These are phyloP conservation scores for Microthlaspi erraticum DNA, from an alignment of 345 rosid genomes.

Conservation along the genomic window DNA sequence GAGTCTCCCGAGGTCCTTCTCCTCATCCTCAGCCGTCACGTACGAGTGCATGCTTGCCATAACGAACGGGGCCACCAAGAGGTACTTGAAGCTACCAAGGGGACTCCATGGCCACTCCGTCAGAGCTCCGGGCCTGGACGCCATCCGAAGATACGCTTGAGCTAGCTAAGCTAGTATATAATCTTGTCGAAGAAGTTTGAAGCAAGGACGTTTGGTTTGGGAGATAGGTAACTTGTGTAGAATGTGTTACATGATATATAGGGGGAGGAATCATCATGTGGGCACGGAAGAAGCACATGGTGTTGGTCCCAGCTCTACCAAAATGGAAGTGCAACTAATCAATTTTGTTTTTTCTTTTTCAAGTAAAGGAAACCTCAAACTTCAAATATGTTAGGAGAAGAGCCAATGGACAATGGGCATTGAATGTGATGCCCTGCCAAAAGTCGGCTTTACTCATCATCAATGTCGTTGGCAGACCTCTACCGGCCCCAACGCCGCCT, in stretches of 20 bases:
- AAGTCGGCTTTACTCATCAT: constrained; percentile 15
- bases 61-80: constrained; percentile 55
- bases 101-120: constrained; percentile 74
- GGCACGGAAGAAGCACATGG: constrained; percentile 17
- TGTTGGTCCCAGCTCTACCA: neutral
- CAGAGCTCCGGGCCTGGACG: constrained; percentile 65
- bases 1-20: constrained; percentile 49
- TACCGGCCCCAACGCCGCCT: constrained; percentile 22
- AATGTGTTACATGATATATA: constrained; percentile 8
- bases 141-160: constrained; percentile 47
- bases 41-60: constrained; percentile 45
- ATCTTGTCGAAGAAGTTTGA: neutral
- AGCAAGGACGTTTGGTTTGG: neutral
- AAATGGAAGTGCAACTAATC: neutral
- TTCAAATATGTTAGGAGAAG: constrained; percentile 7
- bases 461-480: constrained; percentile 22
- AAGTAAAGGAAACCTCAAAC: constrained; percentile 21
- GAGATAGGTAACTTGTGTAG: neutral
- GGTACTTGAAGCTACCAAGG: constrained; percentile 69
- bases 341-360: too few species aligned
- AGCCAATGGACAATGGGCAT: constrained; percentile 31
- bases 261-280: constrained; percentile 6
- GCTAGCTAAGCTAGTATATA: neutral
- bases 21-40: constrained; percentile 38
- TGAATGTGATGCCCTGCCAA: constrained; percentile 19